These are phyloP conservation scores for Amphirosellinia nigrospora DNA, from an alignment of 495 filamentous ascomycete genomes.

Conservation along the genomic window DNA sequence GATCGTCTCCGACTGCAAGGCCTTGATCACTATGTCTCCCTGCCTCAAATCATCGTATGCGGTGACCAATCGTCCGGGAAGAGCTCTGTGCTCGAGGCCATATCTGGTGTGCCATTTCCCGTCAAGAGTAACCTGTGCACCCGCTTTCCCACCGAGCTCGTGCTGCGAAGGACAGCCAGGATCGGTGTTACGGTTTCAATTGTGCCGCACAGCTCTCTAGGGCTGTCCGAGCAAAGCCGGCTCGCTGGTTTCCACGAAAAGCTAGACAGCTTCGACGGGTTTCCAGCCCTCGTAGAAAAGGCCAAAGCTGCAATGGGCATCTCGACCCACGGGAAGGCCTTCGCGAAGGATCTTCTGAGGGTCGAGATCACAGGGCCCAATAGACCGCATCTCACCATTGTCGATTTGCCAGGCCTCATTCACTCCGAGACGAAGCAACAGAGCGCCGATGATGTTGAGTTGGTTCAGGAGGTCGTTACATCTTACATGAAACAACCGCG, in stretches of 20 bases:
- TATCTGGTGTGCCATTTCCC: constrained; percentile 73
- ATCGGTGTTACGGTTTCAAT: constrained; percentile 35
- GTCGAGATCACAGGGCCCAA: constrained; percentile 67
- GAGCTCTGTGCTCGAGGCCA: constrained; percentile 75
- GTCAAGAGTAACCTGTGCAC: constrained; percentile 70
- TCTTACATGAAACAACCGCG: constrained; percentile 63
- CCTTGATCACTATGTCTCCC: constrained; percentile 23
- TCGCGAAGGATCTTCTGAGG: constrained; percentile 67
- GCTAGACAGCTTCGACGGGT: constrained; percentile 31
- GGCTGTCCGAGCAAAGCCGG: constrained; percentile 36
- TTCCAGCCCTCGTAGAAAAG: constrained; percentile 49
- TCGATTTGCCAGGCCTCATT: constrained; percentile 71
- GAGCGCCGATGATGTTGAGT: constrained; percentile 46
- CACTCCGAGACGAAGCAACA: constrained; percentile 51
- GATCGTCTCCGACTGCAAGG: constrained; percentile 45
- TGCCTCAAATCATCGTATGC: constrained; percentile 77
- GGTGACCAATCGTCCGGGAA: constrained; percentile 77
- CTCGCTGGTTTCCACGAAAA: constrained; percentile 41
- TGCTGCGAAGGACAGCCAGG: constrained; percentile 50
- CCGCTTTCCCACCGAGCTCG: constrained; percentile 68
- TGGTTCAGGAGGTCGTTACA: constrained; percentile 59
- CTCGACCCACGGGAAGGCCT: constrained; percentile 37
- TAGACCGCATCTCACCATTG: constrained; percentile 66
- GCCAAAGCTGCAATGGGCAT: constrained; percentile 44
- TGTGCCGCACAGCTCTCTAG: constrained; percentile 35